Percentiles rank a stretch among this genome's conserved stretches.
Conservation (phyloP, 352 stramenopile genomes). For the Peronospora belbahrii region DNA sequence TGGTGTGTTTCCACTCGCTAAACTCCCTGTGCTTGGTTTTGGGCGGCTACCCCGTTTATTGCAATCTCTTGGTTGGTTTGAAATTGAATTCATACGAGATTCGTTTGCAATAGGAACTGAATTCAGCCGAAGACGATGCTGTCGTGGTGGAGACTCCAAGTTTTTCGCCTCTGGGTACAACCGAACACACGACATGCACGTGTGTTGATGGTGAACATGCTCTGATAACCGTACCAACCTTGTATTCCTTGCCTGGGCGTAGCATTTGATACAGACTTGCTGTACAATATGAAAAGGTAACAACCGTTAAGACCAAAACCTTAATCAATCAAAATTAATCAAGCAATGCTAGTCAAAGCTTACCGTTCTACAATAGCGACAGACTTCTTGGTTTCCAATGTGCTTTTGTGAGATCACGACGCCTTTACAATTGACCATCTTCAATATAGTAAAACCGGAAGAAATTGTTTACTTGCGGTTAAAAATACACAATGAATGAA, state of each 20-base stretch:
- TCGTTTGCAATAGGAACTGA: slow-evolving; percentile 10
- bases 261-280: slow-evolving; percentile 23
- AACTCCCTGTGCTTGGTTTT: neutral
- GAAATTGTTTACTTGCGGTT: neutral
- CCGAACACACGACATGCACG: slow-evolving; percentile 17
- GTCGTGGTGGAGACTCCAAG: neutral
- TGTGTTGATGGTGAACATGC: slow-evolving; percentile 12
- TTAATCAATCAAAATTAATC: neutral
- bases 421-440: slow-evolving; percentile 25
- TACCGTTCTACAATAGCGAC: slow-evolving; percentile 26
- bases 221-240: slow-evolving; percentile 7
- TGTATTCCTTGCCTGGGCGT: slow-evolving; percentile 1
- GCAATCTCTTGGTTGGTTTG: slow-evolving; percentile 11
- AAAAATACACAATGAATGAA: slow-evolving; percentile 14
- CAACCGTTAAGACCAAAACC: slow-evolving; percentile 3
- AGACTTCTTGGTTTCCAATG: slow-evolving; percentile 14
- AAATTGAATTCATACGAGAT: slow-evolving; percentile 10
- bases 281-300: slow-evolving; percentile 3
- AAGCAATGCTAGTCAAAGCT: neutral
- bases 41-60: neutral
- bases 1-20: too few relatives aligned
- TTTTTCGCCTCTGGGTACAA: slow-evolving; percentile 8
- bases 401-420: neutral
- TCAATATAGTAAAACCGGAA: too few relatives aligned
- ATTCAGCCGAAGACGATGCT: slow-evolving; percentile 7